Percentiles rank a stretch among this genome's conserved stretches.
phyloP scores from a whole-genome alignment of 2,329 filamentous ascomycete species.

The Colletotrichum sp. region DNA sequence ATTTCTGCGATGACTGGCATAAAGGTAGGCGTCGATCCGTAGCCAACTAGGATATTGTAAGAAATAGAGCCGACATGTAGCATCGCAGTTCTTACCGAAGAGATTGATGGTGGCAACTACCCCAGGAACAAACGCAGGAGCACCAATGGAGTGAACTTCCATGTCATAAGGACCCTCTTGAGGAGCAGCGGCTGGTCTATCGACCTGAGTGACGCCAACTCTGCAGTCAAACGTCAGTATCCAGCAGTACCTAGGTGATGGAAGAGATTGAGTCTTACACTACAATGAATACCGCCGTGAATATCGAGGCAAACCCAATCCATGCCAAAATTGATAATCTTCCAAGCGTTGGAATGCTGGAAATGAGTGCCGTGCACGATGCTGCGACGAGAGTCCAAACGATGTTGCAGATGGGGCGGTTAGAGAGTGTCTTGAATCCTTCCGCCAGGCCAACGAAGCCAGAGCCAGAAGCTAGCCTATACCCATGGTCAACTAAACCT shows the following conservation, averaged over 20 bases:
- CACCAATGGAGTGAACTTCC: conserved; percentile 24
- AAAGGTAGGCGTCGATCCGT: neutral
- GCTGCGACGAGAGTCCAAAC: conserved; percentile 28
- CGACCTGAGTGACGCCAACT: conserved; percentile 27
- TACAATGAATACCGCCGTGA: conserved; percentile 38
- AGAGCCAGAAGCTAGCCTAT: neutral
- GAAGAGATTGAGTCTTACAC: conserved; percentile 23
- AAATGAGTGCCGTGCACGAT: conserved; percentile 24
- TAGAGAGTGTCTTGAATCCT: neutral
- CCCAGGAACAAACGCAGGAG: conserved; percentile 27
- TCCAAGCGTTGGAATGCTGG: conserved; percentile 20
- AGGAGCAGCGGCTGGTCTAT: conserved; percentile 25
- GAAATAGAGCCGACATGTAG: neutral
- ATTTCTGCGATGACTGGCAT: neutral
- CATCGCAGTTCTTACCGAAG: conserved; percentile 23
- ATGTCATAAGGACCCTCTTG: conserved; percentile 26
- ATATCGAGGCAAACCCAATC: conserved; percentile 63
- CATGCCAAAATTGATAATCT: conserved; percentile 50
- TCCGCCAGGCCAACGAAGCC: neutral
- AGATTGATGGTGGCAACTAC: conserved; percentile 28
- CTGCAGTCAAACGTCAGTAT: neutral
- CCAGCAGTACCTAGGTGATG: neutral
- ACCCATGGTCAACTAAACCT: neutral
- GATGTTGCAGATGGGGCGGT: conserved; percentile 23
- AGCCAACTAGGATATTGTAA: neutral